Percentiles rank a stretch among this genome's conserved stretches.
These are phyloP conservation scores for Geranomyces michiganensis DNA, from an alignment of 192 early-diverging fungal genomes.

Conservation along the genomic window DNA sequence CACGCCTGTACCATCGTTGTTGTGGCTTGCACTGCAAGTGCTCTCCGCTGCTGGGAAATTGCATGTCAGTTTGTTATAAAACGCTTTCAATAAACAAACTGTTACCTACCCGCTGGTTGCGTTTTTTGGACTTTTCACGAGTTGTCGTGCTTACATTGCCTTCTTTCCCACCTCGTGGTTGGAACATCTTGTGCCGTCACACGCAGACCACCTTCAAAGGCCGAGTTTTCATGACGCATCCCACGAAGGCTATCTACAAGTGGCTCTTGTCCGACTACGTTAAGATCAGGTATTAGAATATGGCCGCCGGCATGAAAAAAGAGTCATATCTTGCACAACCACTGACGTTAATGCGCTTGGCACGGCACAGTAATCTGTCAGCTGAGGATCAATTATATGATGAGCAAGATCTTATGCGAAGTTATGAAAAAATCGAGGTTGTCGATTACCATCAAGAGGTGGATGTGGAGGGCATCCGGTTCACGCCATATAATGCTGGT, in stretches of 20 bases:
- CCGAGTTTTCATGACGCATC: conserved; percentile 98
- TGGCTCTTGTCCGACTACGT: conserved; percentile 96
- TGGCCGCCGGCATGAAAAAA: background rate
- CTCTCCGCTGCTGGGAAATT: background rate
- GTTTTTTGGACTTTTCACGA: no score
- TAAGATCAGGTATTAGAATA: conserved; percentile 68
- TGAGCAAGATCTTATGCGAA: conserved; percentile 80
- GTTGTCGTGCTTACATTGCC: no score
- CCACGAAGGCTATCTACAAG: conserved; percentile 96
- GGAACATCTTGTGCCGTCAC: background rate
- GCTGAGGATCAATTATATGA: conserved; percentile 82
- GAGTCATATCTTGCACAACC: background rate
- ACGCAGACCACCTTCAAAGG: conserved; percentile 89
- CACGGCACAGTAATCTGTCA: conserved; percentile 60
- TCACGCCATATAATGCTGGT: conserved; percentile 89
- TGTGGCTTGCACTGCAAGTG: no score
- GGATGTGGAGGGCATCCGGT: conserved; percentile 85
- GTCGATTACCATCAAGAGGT: conserved; percentile 96
- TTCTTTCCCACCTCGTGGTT: no score
- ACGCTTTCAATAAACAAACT: no score
- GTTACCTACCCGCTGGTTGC: no score
- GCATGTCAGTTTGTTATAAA: background rate
- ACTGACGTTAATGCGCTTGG: conserved; percentile 6
- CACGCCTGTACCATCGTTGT: no score
- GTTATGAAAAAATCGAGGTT: conserved; percentile 88